Conservation (phyloP, 768 basidiomycete genomes). For the Leccinum incarnatum region DNA sequence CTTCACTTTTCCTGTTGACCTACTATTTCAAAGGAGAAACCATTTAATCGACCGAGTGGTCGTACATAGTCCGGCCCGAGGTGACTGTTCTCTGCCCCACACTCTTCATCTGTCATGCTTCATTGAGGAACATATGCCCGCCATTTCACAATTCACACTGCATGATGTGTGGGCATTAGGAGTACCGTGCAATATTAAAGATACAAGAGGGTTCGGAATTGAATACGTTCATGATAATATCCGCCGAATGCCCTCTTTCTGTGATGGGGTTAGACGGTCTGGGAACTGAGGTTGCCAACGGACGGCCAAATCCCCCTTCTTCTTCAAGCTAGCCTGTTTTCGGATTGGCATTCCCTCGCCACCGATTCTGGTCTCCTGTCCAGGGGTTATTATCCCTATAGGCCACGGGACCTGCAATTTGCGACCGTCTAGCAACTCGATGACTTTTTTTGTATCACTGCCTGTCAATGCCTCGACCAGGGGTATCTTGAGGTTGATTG, state of each 20-base stretch:
- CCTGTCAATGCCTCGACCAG: constrained; percentile 84
- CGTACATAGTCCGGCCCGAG: too few relatives aligned
- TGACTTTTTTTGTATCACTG: constrained; percentile 45
- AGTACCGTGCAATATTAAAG: constrained; percentile 13
- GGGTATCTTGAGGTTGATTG: constrained; percentile 57
- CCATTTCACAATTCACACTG: not conserved
- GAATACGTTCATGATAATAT: constrained; percentile 43
- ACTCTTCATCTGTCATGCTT: not conserved
- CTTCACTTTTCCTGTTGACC: not conserved
- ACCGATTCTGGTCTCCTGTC: constrained; percentile 61
- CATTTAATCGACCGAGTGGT: too few relatives aligned
- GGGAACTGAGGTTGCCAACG: constrained; percentile 88
- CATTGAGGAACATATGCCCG: not conserved
- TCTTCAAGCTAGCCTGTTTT: constrained; percentile 65
- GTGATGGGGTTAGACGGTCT: constrained; percentile 61
- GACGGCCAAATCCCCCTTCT: constrained; percentile 82
- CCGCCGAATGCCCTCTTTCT: constrained; percentile 79
- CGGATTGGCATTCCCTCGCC: constrained; percentile 93
- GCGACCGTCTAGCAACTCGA: constrained; percentile 79
- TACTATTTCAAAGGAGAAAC: too few relatives aligned
- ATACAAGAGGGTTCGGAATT: constrained; percentile 1
- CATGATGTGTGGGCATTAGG: constrained; percentile 4
- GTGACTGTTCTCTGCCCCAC: not conserved
- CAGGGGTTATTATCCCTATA: constrained; percentile 67
- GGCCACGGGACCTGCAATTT: constrained; percentile 70